Evolutionary conservation across 1,139 yeast genomes (phyloP), one percentile per base, ranked within the genome.

Genomic region (Sugiyamaella neomexicana): DNA sequence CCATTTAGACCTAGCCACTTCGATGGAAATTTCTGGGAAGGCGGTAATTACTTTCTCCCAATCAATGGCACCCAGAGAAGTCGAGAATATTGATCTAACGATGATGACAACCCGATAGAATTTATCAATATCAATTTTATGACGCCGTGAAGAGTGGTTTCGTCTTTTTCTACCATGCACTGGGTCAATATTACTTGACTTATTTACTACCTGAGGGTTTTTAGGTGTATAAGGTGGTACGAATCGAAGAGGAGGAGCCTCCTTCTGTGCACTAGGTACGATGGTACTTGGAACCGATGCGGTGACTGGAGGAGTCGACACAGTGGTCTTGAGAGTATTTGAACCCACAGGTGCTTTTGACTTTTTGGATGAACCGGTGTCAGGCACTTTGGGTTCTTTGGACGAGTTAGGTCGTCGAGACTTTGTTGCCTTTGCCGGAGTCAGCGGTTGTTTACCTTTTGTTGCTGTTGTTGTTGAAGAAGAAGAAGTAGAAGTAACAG

Each of bases 91-190:
- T 1, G 88, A 74, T 59, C 85, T 78, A 17, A 82, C 79, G n/a
- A 88, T 82, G 7, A 86, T 79, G 27, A 85, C 83, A 1, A 83
- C 77, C 32, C 86, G 73, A 63, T 77, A 82, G 50, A 84, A 71
- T 5, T 68, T 66, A 2, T 83, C 78, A 1, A 76, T 71, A 58
- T 82, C 85, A 13, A 61, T 32, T 32, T 58, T 56, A 17, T 53
- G n/a, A 69, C 16, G 16, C 16, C 54, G 31, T 12, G 25, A 29
- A 15, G 42, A 25, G n/a, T 8, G 47, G 25, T 7, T 32, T 43
- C 50, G 54, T 38, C 37, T 37, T 15, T 23, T 25, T 40, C 34
- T 44, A 4, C 58, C 58, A 9, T 57, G 54, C 16, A 56, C 38
- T 2, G 59, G 55, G 34, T 52, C 56, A 16, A 47, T 25, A 12